Evolutionary conservation across 2,329 filamentous ascomycete genomes (phyloP).

Genomic region (Fusarium nygamai): DNA sequence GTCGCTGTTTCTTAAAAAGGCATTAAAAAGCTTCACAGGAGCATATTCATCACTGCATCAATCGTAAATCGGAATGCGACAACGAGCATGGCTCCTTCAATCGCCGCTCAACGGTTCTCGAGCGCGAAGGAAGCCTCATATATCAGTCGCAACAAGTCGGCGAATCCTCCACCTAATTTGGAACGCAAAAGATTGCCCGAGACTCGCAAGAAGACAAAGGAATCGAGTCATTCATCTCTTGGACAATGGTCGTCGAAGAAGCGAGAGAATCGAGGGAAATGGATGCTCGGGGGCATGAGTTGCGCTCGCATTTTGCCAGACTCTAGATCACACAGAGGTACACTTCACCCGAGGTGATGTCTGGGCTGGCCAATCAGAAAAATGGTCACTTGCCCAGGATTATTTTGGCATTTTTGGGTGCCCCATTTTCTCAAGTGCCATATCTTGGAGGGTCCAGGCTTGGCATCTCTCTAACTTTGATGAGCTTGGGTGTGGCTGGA

Average conservation of each 20-base stretch:
- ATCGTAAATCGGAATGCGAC: conserved; percentile 48
- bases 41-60: conserved; percentile 4
- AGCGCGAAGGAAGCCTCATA: conserved; percentile 18
- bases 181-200: conserved; percentile 38
- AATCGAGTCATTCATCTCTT: conserved; percentile 48
- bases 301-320: conserved; percentile 42
- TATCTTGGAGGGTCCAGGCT: conserved; percentile 40
- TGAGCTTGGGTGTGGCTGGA: conserved; percentile 42
- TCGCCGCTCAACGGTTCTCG: conserved; percentile 27
- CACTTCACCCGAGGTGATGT: conserved; percentile 49
- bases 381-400: conserved; percentile 49
- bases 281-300: conserved; percentile 44
- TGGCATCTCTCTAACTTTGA: conserved; percentile 31
- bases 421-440: conserved; percentile 47
- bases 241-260: conserved; percentile 44
- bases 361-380: conserved; percentile 52
- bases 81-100: conserved; percentile 39
- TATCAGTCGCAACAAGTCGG: conserved; percentile 29
- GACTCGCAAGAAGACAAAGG: conserved; percentile 28
- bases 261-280: conserved; percentile 44
- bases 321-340: conserved; percentile 49
- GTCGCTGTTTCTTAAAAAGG: conserved; percentile 29
- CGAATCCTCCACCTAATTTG: conserved; percentile 16
- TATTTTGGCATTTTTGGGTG: conserved; percentile 48
- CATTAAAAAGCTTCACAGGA: conserved; percentile 12